A percentile compares a stretch with the other conserved stretches of the same genome.
Evolutionary conservation across 257 asterid species (phyloP).

Genomic region (Solanum rostratum): DNA sequence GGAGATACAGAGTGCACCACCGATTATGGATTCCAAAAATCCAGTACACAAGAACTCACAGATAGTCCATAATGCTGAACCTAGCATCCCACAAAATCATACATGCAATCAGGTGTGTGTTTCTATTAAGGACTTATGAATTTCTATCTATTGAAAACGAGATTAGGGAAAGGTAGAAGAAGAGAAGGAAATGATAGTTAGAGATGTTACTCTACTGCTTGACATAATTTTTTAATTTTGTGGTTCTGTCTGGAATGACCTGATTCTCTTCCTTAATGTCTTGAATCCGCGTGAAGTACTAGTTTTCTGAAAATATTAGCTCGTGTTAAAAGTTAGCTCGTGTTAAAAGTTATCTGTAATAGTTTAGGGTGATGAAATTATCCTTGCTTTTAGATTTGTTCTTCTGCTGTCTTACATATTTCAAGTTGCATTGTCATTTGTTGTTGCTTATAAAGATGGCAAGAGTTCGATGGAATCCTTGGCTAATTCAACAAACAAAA

Average conservation of each 20-base stretch:
- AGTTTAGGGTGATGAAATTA: not conserved
- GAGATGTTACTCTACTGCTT: not conserved
- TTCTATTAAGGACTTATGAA: not conserved
- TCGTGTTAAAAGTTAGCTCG: not conserved
- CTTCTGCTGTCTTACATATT: not conserved
- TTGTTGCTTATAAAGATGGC: not conserved
- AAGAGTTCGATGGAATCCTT: not conserved
- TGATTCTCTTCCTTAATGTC: not conserved
- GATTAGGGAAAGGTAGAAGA: not conserved
- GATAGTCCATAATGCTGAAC: constrained; percentile 21
- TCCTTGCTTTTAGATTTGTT: not conserved
- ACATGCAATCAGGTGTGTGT: constrained; percentile 45
- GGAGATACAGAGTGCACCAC: constrained; percentile 26
- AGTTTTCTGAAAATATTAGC: not conserved
- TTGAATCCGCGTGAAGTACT: not conserved
- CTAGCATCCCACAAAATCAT: constrained; percentile 22
- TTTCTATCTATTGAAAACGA: not conserved
- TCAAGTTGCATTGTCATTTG: not conserved
- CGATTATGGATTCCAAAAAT: constrained; percentile 16
- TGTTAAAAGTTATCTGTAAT: not conserved
- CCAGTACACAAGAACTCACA: constrained; percentile 14
- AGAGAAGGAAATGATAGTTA: not conserved
- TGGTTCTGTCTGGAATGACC: not conserved
- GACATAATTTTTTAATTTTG: not conserved
- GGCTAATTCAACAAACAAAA: not conserved